A percentile compares a stretch with the other conserved stretches of the same genome.
These are phyloP conservation scores for Citrus mangshanensis DNA, from an alignment of 345 rosid species.

Conservation along the genomic window DNA sequence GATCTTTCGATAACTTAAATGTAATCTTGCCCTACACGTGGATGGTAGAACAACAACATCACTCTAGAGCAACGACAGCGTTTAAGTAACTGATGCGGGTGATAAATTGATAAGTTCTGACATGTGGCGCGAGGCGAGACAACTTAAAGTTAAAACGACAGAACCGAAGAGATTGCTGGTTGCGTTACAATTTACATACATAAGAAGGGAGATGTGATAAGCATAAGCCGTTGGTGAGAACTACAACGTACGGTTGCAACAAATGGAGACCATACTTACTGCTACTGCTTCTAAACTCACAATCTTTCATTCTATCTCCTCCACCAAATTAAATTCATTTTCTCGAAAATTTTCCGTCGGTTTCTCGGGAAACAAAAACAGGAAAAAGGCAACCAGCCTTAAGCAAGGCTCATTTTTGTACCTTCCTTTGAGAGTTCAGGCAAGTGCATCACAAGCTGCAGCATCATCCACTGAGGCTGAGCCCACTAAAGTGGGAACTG, in stretches of 20 bases:
- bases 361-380: conserved; percentile 21
- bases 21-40: conserved; percentile 5
- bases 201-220: conserved; percentile 21
- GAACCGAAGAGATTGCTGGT: conserved; percentile 3
- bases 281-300: conserved; percentile 37
- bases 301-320: conserved; percentile 17
- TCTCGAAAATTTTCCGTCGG: conserved; percentile 23
- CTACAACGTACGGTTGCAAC: not conserved
- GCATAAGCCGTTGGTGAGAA: conserved; percentile 24
- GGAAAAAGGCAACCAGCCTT: not conserved
- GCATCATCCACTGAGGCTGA: conserved; percentile 35
- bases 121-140: conserved; percentile 8
- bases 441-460: conserved; percentile 61
- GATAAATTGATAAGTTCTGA: not conserved
- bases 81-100: not conserved
- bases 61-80: not conserved
- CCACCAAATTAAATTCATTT: conserved; percentile 20
- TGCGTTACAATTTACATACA: not conserved
- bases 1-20: too few relatives aligned
- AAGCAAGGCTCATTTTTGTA: conserved; percentile 11
- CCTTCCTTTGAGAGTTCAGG: conserved; percentile 39
- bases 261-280: conserved; percentile 43
- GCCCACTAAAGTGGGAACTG: conserved; percentile 22
- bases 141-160: not conserved
- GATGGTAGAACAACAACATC: not conserved